Base-by-base conservation (phyloP, 352 stramenopile genomes). In the Aphanomyces stellatus region DNA sequence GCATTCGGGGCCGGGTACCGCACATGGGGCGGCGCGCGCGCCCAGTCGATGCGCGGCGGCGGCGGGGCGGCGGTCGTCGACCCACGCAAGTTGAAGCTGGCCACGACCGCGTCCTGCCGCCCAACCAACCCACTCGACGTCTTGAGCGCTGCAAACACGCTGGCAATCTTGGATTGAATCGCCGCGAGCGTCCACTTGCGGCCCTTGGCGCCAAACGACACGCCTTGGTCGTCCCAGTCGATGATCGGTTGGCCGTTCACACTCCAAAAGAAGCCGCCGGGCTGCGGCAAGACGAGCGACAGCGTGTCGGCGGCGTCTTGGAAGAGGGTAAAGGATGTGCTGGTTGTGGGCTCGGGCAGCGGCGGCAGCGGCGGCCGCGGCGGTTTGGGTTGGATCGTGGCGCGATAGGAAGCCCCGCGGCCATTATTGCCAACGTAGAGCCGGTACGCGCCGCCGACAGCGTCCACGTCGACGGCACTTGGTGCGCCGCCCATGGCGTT, bases 361-460 rank as follows among this genome's bases (percentile, higher is more conserved):
- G 55, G 24, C 55, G 19, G 10, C 2, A 19, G 22, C 4, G 37
- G 19, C 27, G 24, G 11, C 11, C 24, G 24, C 11, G 55, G 11
- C n/a, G 15, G 15, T 43, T 49, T 34, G 2, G 22, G 7, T 0
- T 13, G 37, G 13, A 27, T n/a, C 4, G 22, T n/a, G 22, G 27
- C 28, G 10, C 13, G 22, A 2, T 27, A 24, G n/a, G 19, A 19
- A 24, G 19, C 49, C 6, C 25, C 17, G 6, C 55, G 55, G 6
- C 33, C 55, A 35, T 64, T 64, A 35, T 64, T 64, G 22, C 55
- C 55, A 34, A 64, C 15, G 25, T 64, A 64, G 1, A 64, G 33
- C 27, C n/a, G 49, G 37, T 64, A 64, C 4, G n/a, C 30, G 31
- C 55, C 55, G 11, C 11, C 13, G 33, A 51, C 37, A 0, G 4